Base-by-base conservation (phyloP, 2,329 filamentous ascomycete species). In the Claviceps sp. region DNA sequence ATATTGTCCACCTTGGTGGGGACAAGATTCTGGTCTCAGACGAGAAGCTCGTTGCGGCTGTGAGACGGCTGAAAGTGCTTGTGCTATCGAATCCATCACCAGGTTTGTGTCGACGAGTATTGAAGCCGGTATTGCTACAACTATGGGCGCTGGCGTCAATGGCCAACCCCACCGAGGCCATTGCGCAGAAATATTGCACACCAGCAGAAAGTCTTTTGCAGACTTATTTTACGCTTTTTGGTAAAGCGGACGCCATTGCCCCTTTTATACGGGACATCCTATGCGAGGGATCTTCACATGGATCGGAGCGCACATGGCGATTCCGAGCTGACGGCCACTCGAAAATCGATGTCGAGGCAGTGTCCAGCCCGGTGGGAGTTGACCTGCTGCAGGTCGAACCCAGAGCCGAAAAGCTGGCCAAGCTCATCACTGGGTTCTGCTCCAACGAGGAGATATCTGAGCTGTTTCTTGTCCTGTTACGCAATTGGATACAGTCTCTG, bases 31-130 rank as follows among this genome's bases (percentile, higher is more conserved):
- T 84, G 9, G 73, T 82, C 16, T 55, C 67, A 5, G 64, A 75
- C 3, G 59, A 67, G 1, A 66, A 75, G 2, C 63, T 87, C 4
- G 66, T 70, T 17, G 62, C 62, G 37, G 74, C 79, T 1, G 61
- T 88, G 2, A 70, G 67, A 36, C 73, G 82, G 16, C 63, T 88
- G 1, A 71, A 70, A 38, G 69, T 73, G 0, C 65, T 88, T 1
- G 62, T 82, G 1, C 69, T 77, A 20, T 83, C 81, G 0, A 83
- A 84, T 59, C 82, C 82, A 0, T 83, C 85, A 51, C 79, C 82
- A 0, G 81, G 81, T 0, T 65, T 87, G 9, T 77, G 80, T 45
- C 80, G 75, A 55, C 71, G 84, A 49, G 67, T 88, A 0, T 64
- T 86, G 2, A 68, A 70, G 2, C 78, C 78, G 0, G 60, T 86